phyloP scores from a whole-genome alignment of 1,284 basidiomycete species.

The Clitocybe nebularis region DNA sequence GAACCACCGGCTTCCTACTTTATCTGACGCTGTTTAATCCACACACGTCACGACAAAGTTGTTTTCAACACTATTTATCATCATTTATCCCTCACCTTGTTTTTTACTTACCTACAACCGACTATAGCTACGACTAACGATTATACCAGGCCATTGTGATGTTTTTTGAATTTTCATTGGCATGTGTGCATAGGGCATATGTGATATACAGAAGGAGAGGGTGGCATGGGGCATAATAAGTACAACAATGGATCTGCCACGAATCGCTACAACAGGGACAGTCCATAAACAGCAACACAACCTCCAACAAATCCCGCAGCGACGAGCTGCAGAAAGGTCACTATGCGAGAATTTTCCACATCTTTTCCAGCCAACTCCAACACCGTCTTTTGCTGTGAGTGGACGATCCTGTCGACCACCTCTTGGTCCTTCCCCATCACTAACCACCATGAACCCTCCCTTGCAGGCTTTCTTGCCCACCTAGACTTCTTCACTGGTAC shows the following conservation, averaged over 20 bases:
- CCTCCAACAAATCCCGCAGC: slow-evolving; percentile 15
- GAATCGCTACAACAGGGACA: slow-evolving; percentile 14
- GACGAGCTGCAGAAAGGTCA: slow-evolving; percentile 16
- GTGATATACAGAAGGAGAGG: not conserved
- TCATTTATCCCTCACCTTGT: not conserved
- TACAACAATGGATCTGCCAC: not conserved
- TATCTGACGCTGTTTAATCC: not conserved
- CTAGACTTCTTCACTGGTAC: slow-evolving; percentile 5
- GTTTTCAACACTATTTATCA: not conserved
- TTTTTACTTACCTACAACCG: not conserved
- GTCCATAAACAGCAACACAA: slow-evolving; percentile 12
- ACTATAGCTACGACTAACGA: slow-evolving; percentile 1
- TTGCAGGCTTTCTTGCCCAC: not conserved
- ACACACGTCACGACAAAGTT: not conserved
- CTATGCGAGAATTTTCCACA: slow-evolving; percentile 14
- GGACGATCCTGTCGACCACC: slow-evolving; percentile 13
- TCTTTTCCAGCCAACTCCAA: slow-evolving; percentile 15
- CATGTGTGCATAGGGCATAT: slow-evolving; percentile 6
- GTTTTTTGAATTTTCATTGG: slow-evolving; percentile 3
- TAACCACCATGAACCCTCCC: slow-evolving; percentile 18
- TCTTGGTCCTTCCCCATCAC: slow-evolving; percentile 11
- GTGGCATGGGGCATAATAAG: slow-evolving; percentile 4
- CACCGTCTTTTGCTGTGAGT: slow-evolving; percentile 12
- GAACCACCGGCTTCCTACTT: not conserved
- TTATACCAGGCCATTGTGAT: slow-evolving; percentile 1